phyloP scores from a whole-genome alignment of 345 rosid species.

The Bretschneidera sinensis region DNA sequence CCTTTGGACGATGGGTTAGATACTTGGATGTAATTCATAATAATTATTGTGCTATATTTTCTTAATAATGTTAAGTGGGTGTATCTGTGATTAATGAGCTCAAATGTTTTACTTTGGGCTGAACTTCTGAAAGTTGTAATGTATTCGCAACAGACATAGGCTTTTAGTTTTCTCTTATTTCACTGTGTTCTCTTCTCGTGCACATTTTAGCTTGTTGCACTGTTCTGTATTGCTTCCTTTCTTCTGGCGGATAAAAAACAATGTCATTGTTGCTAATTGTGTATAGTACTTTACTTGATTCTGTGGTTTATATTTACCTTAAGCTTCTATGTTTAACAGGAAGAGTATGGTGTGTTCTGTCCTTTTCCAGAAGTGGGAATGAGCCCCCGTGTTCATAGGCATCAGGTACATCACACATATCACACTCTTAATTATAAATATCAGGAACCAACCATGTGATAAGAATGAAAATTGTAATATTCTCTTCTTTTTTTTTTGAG shows the following conservation, averaged over 20 bases:
- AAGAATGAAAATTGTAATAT: too few species aligned
- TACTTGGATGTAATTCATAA: background rate
- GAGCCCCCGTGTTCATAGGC: slow-evolving; percentile 59
- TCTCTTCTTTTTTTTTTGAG: too few species aligned
- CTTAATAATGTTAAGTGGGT: too few species aligned
- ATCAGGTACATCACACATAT: slow-evolving; percentile 47
- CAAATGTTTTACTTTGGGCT: too few species aligned
- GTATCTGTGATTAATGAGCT: background rate
- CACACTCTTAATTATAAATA: background rate
- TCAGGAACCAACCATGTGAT: too few species aligned
- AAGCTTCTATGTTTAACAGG: slow-evolving; percentile 39
- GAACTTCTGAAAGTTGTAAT: too few species aligned
- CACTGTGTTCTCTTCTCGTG: background rate
- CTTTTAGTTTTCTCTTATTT: background rate
- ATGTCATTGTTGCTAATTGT: background rate
- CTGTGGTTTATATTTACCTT: background rate
- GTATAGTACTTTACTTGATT: background rate
- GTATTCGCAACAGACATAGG: background rate
- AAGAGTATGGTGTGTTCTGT: slow-evolving; percentile 54
- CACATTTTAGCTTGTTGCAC: background rate
- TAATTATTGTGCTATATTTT: too few species aligned
- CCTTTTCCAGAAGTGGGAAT: slow-evolving; percentile 43
- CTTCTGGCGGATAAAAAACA: background rate
- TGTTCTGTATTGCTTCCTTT: background rate
- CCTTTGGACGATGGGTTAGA: too few species aligned